These are phyloP conservation scores for Beauveria sp. DNA, from an alignment of 2,329 filamentous ascomycete genomes.

Conservation along the genomic window DNA sequence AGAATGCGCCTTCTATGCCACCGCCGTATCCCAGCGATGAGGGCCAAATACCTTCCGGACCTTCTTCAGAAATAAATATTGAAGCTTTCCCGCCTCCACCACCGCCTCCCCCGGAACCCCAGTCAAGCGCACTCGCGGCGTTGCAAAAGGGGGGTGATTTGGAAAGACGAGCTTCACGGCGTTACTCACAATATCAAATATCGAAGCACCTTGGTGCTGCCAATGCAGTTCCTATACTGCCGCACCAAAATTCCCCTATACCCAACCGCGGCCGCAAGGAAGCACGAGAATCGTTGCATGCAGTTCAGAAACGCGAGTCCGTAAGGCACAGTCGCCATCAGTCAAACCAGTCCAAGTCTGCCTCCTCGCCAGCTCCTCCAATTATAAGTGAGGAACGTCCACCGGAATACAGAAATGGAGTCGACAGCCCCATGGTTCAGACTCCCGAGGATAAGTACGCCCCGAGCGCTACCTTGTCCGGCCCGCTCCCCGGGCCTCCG, in stretches of 20 bases:
- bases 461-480: slow-evolving; percentile 51
- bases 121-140: slow-evolving; percentile 84
- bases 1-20: slow-evolving; percentile 62
- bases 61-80: slow-evolving; percentile 42
- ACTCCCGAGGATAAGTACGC: slow-evolving; percentile 60
- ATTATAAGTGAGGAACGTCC: slow-evolving; percentile 55
- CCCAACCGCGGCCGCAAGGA: slow-evolving; percentile 77
- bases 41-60: slow-evolving; percentile 37
- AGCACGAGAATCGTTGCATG: slow-evolving; percentile 74
- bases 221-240: slow-evolving; percentile 79
- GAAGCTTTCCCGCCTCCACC: slow-evolving; percentile 67
- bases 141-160: slow-evolving; percentile 87
- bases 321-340: slow-evolving; percentile 41
- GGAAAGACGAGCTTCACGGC: slow-evolving; percentile 81
- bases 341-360: slow-evolving; percentile 37
- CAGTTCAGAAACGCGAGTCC: slow-evolving; percentile 48
- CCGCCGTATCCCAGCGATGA: slow-evolving; percentile 63
- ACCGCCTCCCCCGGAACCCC: slow-evolving; percentile 58
- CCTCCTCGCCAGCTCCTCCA: slow-evolving; percentile 48
- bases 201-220: slow-evolving; percentile 82
- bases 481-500: slow-evolving; percentile 43
- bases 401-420: slow-evolving; percentile 9
- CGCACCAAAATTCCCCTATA: slow-evolving; percentile 72
- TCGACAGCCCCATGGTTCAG: slow-evolving; percentile 29
- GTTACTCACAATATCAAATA: slow-evolving; percentile 96